Evolutionary conservation across 768 basidiomycete species (phyloP), one percentile per base, ranked within the genome.

Genomic region (Grammothele lineata): DNA sequence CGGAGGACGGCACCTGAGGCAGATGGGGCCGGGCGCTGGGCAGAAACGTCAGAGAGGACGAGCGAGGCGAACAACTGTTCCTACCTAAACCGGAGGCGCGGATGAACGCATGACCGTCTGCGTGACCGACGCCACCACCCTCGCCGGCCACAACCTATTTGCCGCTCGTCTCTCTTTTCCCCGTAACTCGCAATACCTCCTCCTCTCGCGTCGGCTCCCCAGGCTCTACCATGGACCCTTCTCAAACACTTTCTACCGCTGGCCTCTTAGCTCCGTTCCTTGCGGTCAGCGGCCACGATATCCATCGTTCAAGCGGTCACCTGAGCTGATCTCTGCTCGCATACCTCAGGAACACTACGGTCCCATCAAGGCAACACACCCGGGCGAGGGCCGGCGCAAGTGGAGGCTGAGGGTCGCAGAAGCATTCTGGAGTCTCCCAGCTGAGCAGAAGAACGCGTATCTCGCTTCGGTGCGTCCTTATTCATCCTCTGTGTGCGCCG

Each of bases 371-470:
- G 58, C 61, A 4, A 68, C 58, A 32, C 66, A 73, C 56, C 77
- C 79, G 27, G 57, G 63, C 15, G 76, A 81, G 56, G 82, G 81
- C 17, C 72, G 82, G 42, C 72, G 83, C 14, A 73, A 63, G 61
- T 76, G 76, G 77, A 69, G 70, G 45, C 61, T 85, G 47, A 74
- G 74, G 23, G 69, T 75, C 24, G 69, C 79, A 12, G 64, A 76
- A 57, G 62, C 72, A 43, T 73, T 81, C 59, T 76, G 81, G 81
- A 61, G 53, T 44, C 27, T 58, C 43, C 30, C 50, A 48, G 15
- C 48, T 43, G 69, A 62, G 43, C 54, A 54, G 37, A 67, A 43
- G 57, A 53, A 34, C 7, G 38, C 46, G 26, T 61, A 53, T 34
- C 49, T 53, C 30, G 21, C 41, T 2, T 18, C 46, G 46, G 59